Conservation (phyloP, 2,329 filamentous ascomycete genomes). For the Colletotrichum camelliae region DNA sequence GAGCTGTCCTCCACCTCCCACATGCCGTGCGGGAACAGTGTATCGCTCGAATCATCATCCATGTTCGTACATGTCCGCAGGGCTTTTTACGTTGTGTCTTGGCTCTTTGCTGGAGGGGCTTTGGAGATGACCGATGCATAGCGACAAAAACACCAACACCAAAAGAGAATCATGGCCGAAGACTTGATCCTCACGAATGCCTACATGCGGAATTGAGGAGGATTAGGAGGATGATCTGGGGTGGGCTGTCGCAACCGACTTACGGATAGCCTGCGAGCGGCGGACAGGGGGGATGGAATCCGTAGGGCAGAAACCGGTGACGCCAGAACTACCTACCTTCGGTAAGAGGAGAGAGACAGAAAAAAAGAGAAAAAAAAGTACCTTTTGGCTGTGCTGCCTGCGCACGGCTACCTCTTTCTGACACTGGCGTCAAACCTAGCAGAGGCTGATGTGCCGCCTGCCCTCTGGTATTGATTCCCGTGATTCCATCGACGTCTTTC, state of each 20-base stretch:
- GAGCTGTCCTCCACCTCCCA: background rate
- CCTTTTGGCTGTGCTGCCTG: background rate
- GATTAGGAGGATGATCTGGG: background rate
- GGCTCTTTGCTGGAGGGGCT: background rate
- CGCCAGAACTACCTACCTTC: background rate
- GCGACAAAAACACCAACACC: background rate
- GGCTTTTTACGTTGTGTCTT: constrained; percentile 2
- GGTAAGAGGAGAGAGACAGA: background rate
- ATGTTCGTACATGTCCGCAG: constrained; percentile 2
- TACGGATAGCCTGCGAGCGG: background rate
- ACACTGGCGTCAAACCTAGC: constrained; percentile 19
- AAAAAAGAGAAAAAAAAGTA: background rate
- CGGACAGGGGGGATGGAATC: background rate
- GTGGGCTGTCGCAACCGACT: background rate
- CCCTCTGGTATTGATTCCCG: background rate
- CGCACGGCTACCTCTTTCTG: constrained; percentile 18
- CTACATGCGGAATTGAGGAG: background rate
- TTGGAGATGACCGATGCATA: constrained; percentile 11
- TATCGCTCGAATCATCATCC: constrained; percentile 8
- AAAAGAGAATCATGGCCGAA: background rate
- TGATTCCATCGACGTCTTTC: background rate
- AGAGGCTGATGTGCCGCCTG: background rate
- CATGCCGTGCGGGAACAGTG: background rate
- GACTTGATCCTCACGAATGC: background rate
- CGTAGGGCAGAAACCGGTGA: constrained; percentile 3